Base-by-base conservation (phyloP, 169 alveolate species). In the Neospora caninum region DNA sequence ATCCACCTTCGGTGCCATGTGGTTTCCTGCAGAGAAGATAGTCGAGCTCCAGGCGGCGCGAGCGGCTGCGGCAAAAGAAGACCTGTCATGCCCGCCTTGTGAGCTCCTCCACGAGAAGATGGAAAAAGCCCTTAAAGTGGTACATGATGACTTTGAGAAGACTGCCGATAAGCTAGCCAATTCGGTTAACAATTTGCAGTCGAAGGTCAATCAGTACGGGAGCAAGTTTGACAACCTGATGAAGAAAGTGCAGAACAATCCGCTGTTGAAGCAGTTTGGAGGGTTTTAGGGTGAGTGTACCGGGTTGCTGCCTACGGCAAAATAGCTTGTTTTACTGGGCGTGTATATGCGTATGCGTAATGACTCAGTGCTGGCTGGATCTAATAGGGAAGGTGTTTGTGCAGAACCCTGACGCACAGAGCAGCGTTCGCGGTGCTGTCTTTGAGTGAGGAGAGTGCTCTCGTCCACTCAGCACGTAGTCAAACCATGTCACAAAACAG, bases 121-220 rank as follows among this genome's bases (percentile, higher is more conserved):
- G 84, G 84, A 73, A n/a, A 73, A 31, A n/a, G 84, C 84, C 25
- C 84, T 73, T n/a, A 31, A 36, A n/a, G 84, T 20, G 39, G 84
- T 73, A 18, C 84, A 73, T 43, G 43, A 73, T 34, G 84, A 73
- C 42, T 73, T 73, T n/a, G 84, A 73, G 84, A 73, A 73, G 20
- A 73, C 84, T n/a, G 84, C 84, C 42, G 84, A 73, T 10, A 73
- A n/a, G 43, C 84, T 73, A 20, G 43, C 39, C 27, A n/a, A 31
- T 9, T 34, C 39, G 22, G 84, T 73, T 43, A 73, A 36, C 42
- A 73, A n/a, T 36, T 22, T 73, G 84, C 84, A 73, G 49, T 31
- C 84, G 25, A 73, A 31, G 84, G 43, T 73, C 39, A 73, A 73
- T n/a, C 84, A 34, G 39, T 36, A 73, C 84, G 84, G 49, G 39